These are phyloP conservation scores for Solanum sparsipilum DNA, from an alignment of 257 asterid species.

Conservation along the genomic window DNA sequence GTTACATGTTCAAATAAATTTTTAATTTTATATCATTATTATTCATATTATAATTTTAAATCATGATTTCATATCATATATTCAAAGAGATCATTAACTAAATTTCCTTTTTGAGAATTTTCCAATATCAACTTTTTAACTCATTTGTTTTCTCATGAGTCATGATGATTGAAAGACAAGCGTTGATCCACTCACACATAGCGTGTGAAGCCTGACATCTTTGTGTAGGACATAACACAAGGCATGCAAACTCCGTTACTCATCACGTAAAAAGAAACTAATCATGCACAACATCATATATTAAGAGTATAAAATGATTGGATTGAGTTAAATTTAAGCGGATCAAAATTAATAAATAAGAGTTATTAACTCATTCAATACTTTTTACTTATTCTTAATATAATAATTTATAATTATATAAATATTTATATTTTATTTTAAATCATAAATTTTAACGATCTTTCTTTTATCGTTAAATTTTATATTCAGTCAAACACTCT, in stretches of 20 bases:
- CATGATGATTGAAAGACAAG: neutral
- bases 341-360: neutral
- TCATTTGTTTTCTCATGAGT: neutral
- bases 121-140: neutral
- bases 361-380: neutral
- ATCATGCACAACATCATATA: neutral
- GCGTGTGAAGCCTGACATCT: neutral
- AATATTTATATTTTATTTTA: neutral
- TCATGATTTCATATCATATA: too few relatives aligned
- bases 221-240: neutral
- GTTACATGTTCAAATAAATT: neutral
- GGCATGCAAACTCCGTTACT: neutral
- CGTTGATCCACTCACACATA: neutral
- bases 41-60: too few relatives aligned
- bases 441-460: accelerated
- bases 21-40: too few relatives aligned
- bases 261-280: neutral
- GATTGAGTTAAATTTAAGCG: neutral
- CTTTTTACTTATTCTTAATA: neutral
- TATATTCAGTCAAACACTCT: neutral
- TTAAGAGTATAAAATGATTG: neutral
- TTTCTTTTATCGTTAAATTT: neutral
- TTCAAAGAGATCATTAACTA: too few relatives aligned
- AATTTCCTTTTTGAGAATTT: neutral
- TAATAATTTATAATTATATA: neutral